Evolutionary conservation across 179 eudicot genomes (phyloP), one percentile per base, ranked within the genome.

Genomic region (Carnegiea gigantea): DNA sequence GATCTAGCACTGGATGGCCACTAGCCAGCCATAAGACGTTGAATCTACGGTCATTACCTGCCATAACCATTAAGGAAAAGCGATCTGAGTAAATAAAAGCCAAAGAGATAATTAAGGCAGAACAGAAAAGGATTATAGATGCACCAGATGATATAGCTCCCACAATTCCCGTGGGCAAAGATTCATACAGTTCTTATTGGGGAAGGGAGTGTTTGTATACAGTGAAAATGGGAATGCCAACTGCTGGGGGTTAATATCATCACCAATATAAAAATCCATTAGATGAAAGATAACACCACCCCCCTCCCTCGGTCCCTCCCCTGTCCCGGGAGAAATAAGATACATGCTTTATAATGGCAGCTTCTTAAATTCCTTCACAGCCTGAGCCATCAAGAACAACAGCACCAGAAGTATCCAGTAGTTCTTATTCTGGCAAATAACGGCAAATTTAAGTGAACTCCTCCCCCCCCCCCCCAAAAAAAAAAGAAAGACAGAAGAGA

Each of bases 1-100:
- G 85, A 87, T 96, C 90, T 78, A 96, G 81, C 78, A 95, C 82
- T 77, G 99, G 96, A 83, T 94, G 97, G 73, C 91, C 91, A 82
- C 86, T 91, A 59, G 78, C 79, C 77, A 94, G 53, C 98, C 95
- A 88, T 23, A 95, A 93, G 73, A 94, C 38, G 68, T 93, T 94
- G 78, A 96, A 95, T 62, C 79, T 77, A 67, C 76, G 84, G 70
- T 85, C 87, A 65, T 73, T 85, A 78, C 88, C 92, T 81, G 83
- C 44, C 65, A 81, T 48, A 82, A 73, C 84, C 84, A 82, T 57
- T 68, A 57, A 48, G 53, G 79, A 73, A 76, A 67, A 85, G 49
- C 68, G 80, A 38, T 48, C 38, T 33, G 65, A 53, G 15, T 62
- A 77, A 78, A 60, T 48, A 76, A 38, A 75, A 62, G 75, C 62